Conservation (phyloP, 305 asterid genomes). For the Fraxinus platypoda region DNA sequence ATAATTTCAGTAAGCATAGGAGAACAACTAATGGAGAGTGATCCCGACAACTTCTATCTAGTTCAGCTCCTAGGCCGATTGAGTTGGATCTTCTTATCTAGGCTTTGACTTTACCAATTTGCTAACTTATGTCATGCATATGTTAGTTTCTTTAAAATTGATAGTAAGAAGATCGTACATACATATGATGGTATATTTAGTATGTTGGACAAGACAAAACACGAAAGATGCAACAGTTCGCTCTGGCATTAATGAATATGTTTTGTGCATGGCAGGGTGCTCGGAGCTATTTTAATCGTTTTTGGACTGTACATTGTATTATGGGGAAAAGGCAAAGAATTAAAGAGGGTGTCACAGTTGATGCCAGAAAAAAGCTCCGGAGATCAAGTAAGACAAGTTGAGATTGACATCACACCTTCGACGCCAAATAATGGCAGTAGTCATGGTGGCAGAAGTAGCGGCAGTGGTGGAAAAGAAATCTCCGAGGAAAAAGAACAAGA, state of each 20-base stretch:
- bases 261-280: conserved; percentile 37
- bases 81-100: neutral
- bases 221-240: neutral
- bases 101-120: neutral
- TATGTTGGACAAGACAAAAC: neutral
- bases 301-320: conserved; percentile 52
- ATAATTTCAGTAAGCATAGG: neutral
- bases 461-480: conserved; percentile 1
- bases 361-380: conserved; percentile 25
- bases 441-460: conserved; percentile 12
- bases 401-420: neutral
- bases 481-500: neutral
- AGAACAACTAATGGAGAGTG: neutral
- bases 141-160: neutral
- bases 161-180: neutral
- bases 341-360: conserved; percentile 36
- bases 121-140: neutral
- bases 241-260: neutral
- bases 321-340: conserved; percentile 71
- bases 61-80: neutral
- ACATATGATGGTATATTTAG: neutral
- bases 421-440: conserved; percentile 9
- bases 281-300: conserved; percentile 57
- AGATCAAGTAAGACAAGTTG: conserved; percentile 12
- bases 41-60: neutral